Evolutionary conservation across 2,329 filamentous ascomycete genomes (phyloP).

Genomic region (Fusarium nurragi): DNA sequence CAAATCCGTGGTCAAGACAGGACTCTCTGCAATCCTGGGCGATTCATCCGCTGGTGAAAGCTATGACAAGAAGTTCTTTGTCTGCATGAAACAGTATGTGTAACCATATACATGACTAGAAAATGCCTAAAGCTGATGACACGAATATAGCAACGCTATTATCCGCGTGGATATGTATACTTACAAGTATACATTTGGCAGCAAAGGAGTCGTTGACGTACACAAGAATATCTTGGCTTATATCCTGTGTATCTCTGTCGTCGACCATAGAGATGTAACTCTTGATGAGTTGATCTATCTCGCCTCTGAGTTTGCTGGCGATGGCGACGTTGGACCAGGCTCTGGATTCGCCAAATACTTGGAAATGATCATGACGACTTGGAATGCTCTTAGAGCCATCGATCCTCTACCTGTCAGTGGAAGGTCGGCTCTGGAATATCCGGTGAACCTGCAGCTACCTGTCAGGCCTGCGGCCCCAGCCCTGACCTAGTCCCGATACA

Average conservation of each 20-base stretch:
- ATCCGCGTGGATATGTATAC: slow-evolving; percentile 18
- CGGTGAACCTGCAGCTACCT: neutral
- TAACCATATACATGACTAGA: neutral
- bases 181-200: slow-evolving; percentile 10
- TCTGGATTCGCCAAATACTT: neutral
- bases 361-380: neutral
- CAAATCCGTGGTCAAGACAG: slow-evolving; percentile 17
- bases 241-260: slow-evolving; percentile 14
- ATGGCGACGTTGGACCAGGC: neutral
- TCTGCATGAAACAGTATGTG: slow-evolving; percentile 16
- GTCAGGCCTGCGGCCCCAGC: neutral
- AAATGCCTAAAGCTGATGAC: neutral
- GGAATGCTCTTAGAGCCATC: neutral
- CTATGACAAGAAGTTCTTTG: slow-evolving; percentile 20
- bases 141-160: neutral
- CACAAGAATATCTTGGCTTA: slow-evolving; percentile 18
- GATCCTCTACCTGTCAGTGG: neutral
- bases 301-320: slow-evolving; percentile 7
- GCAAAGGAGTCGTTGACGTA: slow-evolving; percentile 3
- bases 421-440: neutral
- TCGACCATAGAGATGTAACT: slow-evolving; percentile 10
- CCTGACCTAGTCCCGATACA: neutral
- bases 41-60: slow-evolving; percentile 15
- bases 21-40: slow-evolving; percentile 1
- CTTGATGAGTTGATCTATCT: slow-evolving; percentile 17